Evolutionary conservation across 2,329 filamentous ascomycete genomes (phyloP), one percentile per base, ranked within the genome.

Genomic region (Venturia effusa): DNA sequence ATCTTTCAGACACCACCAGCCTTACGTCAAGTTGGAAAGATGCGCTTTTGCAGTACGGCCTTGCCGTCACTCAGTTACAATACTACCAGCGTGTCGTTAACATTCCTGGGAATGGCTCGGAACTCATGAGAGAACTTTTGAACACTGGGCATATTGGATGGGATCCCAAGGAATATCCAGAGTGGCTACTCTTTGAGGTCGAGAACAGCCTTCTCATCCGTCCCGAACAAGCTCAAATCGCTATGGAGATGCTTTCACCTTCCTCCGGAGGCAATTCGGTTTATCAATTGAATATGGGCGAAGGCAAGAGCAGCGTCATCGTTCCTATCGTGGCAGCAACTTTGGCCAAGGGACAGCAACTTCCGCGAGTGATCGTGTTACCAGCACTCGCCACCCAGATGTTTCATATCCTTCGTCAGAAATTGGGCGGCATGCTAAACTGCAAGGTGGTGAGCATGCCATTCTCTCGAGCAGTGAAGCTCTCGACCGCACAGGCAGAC

Each of bases 171-270:
- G 73, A 82, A 0, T 72, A 79, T 39, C 79, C 84, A 0, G 85
- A 88, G 67, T 87, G 84, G 81, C 69, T 88, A 0, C 74, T 88
- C 0, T 72, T 89, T 0, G 85, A 88, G 66, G 80, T 88, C 24
- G 86, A 89, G 61, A 77, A 79, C 0, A 79, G 86, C 66, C 71
- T 88, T 4, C 74, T 84, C 24, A 86, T 88, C 62, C 80, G 86
- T 0, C 74, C 78, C 0, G 79, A 80, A 1, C 86, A 88, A 67
- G 76, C 84, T 0, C 77, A 83, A 17, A 84, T 88, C 22, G 85
- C 85, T 0, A 68, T 72, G 1, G 81, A 82, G 0, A 88, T 82
- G 39, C 83, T 85, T 1, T 72, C 71, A 0, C 84, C 85, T 0
- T 64, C 68, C 0, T 81, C 80, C 0, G 73, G 73, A 0, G 67